Conservation (phyloP, 179 eudicot species). For the Corrigiola litoralis region DNA sequence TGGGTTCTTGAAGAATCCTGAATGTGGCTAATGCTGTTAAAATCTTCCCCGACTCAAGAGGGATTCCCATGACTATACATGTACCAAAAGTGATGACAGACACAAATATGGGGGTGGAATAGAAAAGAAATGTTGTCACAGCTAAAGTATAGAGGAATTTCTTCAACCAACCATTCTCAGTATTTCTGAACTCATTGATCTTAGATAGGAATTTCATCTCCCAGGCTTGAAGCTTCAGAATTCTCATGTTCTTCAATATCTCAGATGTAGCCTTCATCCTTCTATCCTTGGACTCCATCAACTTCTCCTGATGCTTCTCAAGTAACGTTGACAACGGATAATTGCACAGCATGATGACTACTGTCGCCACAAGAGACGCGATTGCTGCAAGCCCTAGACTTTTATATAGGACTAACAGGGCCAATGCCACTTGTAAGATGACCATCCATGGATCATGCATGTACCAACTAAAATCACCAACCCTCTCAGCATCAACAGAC, state of each 20-base stretch:
- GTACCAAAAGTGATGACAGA: slow-evolving; percentile 61
- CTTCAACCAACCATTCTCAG: slow-evolving; percentile 60
- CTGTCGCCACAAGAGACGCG: slow-evolving; percentile 52
- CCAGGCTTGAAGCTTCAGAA: slow-evolving; percentile 89
- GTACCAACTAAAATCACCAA: slow-evolving; percentile 56
- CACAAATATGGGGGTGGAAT: slow-evolving; percentile 71
- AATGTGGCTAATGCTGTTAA: slow-evolving; percentile 81
- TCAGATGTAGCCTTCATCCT: slow-evolving; percentile 85
- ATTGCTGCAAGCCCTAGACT: slow-evolving; percentile 67
- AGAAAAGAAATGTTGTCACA: slow-evolving; percentile 41
- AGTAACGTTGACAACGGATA: slow-evolving; percentile 52
- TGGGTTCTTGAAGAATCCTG: slow-evolving; percentile 63
- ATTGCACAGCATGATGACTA: slow-evolving; percentile 54
- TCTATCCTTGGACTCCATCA: slow-evolving; percentile 68
- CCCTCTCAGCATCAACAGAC: slow-evolving; percentile 81
- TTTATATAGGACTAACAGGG: slow-evolving; percentile 54
- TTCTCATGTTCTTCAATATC: slow-evolving; percentile 75
- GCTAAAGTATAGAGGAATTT: slow-evolving; percentile 47
- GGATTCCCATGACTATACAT: slow-evolving; percentile 59
- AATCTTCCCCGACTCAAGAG: slow-evolving; percentile 82
- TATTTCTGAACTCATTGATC: slow-evolving; percentile 48
- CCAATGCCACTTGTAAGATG: slow-evolving; percentile 52
- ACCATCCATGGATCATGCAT: slow-evolving; percentile 80
- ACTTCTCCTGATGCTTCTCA: slow-evolving; percentile 50
- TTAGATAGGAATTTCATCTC: slow-evolving; percentile 77